Evolutionary conservation across 2,329 filamentous ascomycete species (phyloP), one percentile per base, ranked within the genome.

Genomic region (Alternaria consortialis): DNA sequence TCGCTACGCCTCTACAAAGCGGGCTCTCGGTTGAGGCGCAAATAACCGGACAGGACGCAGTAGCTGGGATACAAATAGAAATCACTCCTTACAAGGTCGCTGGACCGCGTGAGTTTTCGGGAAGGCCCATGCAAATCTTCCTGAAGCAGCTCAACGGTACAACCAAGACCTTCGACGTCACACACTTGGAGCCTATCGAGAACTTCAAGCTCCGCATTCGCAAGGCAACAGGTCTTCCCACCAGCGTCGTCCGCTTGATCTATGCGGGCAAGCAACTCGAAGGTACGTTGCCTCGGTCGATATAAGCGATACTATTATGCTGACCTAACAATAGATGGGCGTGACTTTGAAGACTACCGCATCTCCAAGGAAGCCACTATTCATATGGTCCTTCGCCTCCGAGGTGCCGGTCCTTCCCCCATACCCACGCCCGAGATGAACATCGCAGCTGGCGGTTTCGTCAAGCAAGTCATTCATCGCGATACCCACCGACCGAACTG

Each of bases 141-240:
- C 13, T 47, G 4, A 37, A 64, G 17, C 51, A 17, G n/a, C 37
- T 64, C 20, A 64, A 80, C 53, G 82, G 83, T 68, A 88, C 86
- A 53, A 85, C 86, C 71, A 87, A 87, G 81, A 87, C 85, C 67
- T 87, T 88, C 78, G 84, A 50, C 20, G 46, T 50, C 15, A 50
- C 87, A 77, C 85, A 83, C 25, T 90, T 87, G 1, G 92, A 95
- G 72, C 95, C 92, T 52, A 95, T 95, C 81, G 92, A 95, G 84
- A 94, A 96, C 63, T 92, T 97, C 43, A 97, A 97, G 88, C 87
- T 86, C 58, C 96, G 96, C 86, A 97, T 97, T n/a, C 32, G 46
- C 5, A 20, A 50, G 1, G 46, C 20, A 0, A 50, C 46, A 2
- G 32, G 46, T 12, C 37, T 37, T 8, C 46, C 32, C 8, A 37